Base-by-base conservation (phyloP, 2,329 filamentous ascomycete species). In the Sarocladium strictum region DNA sequence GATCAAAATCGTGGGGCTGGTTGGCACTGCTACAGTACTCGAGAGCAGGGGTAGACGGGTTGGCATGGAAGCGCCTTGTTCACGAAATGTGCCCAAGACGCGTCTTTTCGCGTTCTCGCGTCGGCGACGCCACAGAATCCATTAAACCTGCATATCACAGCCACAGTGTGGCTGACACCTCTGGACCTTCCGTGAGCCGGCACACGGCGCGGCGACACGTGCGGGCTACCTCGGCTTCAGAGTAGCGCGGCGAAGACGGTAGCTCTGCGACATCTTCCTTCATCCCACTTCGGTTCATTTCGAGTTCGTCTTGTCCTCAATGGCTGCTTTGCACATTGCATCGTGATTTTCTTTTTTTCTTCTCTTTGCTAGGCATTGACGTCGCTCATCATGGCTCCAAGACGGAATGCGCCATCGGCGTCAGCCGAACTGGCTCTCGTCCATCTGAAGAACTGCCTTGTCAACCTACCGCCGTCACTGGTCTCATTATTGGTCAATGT, bases 401-500 rank as follows among this genome's bases (percentile, higher is more conserved):
- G 74, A 64, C 79, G 76, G 67, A 81, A 79, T 66, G 74, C 75
- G 67, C 80, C 78, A 63, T 79, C 88, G 41, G 85, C 86, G 32
- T 79, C 87, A 58, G 91, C 90, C 56, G 92, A 96, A 74, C 80
- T 97, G 61, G 87, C 87, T 54, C 80, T 97, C 57, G 83, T 90
- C 49, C 89, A 92, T 62, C 80, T 97, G 57, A 95, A 96, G 76
- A 97, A 87, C 70, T 99, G 94, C 72, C 79, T 99, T 53, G 89
- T 96, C 68, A 97, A 97, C 72, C 81, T 99, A 52, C 94, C 94
- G 49, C 74, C 89, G 3, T 87, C 89, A 24, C 77, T 99, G 55
- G 91, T 95, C 55, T 86, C 89, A 33, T 73, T 96, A 54, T 81
- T 99, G 51, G 83, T 93, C 62, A 96, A 92, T 72, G 82, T 92